Evolutionary conservation across 768 basidiomycete genomes (phyloP), one percentile per base, ranked within the genome.

Genomic region (Lentinula detonsa): DNA sequence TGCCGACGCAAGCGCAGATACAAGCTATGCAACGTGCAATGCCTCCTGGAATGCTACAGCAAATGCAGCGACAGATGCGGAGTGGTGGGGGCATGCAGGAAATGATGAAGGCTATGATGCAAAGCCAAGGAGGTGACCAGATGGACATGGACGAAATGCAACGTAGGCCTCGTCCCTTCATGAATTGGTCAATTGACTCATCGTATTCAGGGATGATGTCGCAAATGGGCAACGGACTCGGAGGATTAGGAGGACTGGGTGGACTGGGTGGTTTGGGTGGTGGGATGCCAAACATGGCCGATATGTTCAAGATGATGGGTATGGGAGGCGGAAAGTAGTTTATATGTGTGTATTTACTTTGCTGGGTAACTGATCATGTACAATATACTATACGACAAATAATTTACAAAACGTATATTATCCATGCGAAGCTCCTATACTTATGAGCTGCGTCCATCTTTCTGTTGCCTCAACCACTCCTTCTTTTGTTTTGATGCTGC

Each of bases 51-150:
- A 91, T 96, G 89, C 74, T 98, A 64, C 91, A 94, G 69, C 90
- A 98, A 70, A 88, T 98, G 87, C 93, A 92, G 69, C 79, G 86
- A 56, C 88, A 91, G 68, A 76, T 91, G 70, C 79, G 88, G 60
- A 74, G 86, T 59, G 91, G 91, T 8, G 92, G 93, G 21, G 93
- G 93, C 49, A 90, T 97, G 86, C 91, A 95, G 72, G 94, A 96
- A 67, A 96, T 96, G 93, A 94, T 96, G 94, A 91, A 90, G 71
- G 88, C 90, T 31, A 95, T 98, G 92, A 95, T 97, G 91, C 93
- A 94, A 67, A 91, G 93, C 9, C 87, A 91, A 66, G 92, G 91
- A 58, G 91, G 91, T 10, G 95, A 95, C 68, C 86, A 93, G 69
- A 78, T 88, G 57, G 93, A 95, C 69, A 91, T 96, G 90, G 90